Evolutionary conservation across 2,329 filamentous ascomycete genomes (phyloP).

Genomic region (Aspergillus unguis): DNA sequence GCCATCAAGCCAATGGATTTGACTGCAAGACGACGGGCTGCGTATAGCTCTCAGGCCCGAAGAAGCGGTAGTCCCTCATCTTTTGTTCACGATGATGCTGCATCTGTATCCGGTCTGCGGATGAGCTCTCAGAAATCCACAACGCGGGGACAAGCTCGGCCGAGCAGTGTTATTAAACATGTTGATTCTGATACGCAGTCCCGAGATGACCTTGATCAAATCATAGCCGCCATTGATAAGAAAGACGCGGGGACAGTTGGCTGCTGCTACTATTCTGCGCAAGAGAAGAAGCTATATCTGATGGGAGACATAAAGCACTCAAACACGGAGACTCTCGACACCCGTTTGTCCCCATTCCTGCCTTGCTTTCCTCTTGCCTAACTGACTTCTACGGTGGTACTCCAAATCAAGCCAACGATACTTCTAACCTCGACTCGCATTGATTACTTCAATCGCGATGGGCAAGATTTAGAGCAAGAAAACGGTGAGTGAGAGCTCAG

Average conservation of each 20-base stretch:
- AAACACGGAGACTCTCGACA: conserved; percentile 66
- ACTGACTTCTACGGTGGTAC: conserved; percentile 48
- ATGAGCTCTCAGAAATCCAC: conserved; percentile 8
- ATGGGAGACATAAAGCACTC: conserved; percentile 72
- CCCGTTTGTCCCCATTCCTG: conserved; percentile 32
- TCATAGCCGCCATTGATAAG: conserved; percentile 78
- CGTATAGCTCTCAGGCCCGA: background rate
- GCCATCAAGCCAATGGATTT: conserved; percentile 7
- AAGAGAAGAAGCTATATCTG: conserved; percentile 67
- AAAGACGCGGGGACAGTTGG: conserved; percentile 69
- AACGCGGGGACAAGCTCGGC: conserved; percentile 9
- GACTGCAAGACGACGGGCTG: conserved; percentile 12
- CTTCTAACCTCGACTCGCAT: conserved; percentile 57
- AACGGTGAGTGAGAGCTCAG: conserved; percentile 27
- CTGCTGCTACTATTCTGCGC: conserved; percentile 76
- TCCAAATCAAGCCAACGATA: conserved; percentile 60
- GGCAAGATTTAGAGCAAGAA: conserved; percentile 44
- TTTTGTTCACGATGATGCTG: background rate
- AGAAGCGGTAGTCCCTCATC: background rate
- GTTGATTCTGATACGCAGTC: conserved; percentile 32
- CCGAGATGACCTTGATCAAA: conserved; percentile 58
- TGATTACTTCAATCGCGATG: conserved; percentile 43
- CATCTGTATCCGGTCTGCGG: background rate
- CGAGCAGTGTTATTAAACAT: conserved; percentile 9
- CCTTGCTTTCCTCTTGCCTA: conserved; percentile 23